These are phyloP conservation scores for Nemophila menziesii DNA, from an alignment of 257 asterid genomes.

Conservation along the genomic window DNA sequence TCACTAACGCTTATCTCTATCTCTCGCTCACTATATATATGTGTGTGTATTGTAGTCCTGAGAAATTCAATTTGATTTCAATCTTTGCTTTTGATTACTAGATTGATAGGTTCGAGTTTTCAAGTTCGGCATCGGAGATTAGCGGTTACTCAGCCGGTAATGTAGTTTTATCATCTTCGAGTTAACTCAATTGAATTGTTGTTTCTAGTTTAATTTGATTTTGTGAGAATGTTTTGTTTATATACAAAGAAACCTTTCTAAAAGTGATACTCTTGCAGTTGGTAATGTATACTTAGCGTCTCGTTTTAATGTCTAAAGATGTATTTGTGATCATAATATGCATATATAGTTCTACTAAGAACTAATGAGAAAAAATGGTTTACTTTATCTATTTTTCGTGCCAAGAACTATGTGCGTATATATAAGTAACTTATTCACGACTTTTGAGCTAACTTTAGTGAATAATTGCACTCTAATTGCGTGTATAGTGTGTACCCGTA, in stretches of 20 bases:
- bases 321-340: not conserved
- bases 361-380: no score
- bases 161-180: slow-evolving; percentile 4
- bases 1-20: not conserved
- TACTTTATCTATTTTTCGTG: not conserved
- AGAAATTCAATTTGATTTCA: no score
- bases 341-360: no score
- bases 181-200: slow-evolving; percentile 14
- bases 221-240: not conserved
- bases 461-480: no score
- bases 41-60: not conserved
- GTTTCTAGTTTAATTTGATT: no score
- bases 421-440: no score
- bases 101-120: not conserved
- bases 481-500: no score
- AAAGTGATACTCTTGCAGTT: slow-evolving; percentile 10
- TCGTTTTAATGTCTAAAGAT: not conserved
- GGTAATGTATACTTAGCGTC: not conserved
- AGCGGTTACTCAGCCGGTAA: not conserved
- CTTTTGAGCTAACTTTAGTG: no score
- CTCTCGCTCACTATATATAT: not conserved
- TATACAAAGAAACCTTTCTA: no score
- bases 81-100: not conserved
- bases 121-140: not conserved
- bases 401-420: no score